Conservation (phyloP, 2,329 filamentous ascomycete species). For the Aureobasidium subglaciale region DNA sequence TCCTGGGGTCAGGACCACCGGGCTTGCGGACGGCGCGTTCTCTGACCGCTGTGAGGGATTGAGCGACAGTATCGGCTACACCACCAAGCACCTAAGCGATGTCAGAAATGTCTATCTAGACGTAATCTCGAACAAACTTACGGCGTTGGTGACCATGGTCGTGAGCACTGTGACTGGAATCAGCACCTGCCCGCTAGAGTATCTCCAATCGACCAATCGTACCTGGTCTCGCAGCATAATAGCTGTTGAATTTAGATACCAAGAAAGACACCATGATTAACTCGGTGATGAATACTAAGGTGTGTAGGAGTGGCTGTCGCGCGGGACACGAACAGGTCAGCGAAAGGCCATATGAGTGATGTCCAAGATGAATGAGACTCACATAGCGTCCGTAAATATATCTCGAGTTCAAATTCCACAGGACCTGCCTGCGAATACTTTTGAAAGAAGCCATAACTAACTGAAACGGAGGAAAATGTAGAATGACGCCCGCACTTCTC, state of each 20-base stretch:
- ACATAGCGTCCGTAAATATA: conserved; percentile 69
- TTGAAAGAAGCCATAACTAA: conserved; percentile 39
- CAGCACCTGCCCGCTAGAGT: neutral
- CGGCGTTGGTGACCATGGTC: conserved; percentile 98
- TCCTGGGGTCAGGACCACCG: conserved; percentile 48
- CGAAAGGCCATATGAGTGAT: neutral
- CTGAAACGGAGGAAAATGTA: neutral
- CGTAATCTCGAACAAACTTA: conserved; percentile 31
- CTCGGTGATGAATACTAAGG: conserved; percentile 77
- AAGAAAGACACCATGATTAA: conserved; percentile 79
- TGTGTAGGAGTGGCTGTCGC: conserved; percentile 74
- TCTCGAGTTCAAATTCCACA: conserved; percentile 54
- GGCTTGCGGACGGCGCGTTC: conserved; percentile 51
- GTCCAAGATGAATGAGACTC: conserved; percentile 34
- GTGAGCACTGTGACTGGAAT: conserved; percentile 61
- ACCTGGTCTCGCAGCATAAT: conserved; percentile 87
- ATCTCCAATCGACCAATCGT: conserved; percentile 25
- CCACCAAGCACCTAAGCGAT: conserved; percentile 65
- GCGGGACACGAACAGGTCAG: neutral
- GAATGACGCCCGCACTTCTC: conserved; percentile 10
- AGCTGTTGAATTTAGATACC: conserved; percentile 81
- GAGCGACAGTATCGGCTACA: conserved; percentile 91
- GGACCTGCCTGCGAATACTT: conserved; percentile 32
- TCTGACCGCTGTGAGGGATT: conserved; percentile 76
- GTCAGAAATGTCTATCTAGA: conserved; percentile 13